phyloP scores from a whole-genome alignment of 169 alveolate genomes.

The Plasmodium blacklocki region DNA sequence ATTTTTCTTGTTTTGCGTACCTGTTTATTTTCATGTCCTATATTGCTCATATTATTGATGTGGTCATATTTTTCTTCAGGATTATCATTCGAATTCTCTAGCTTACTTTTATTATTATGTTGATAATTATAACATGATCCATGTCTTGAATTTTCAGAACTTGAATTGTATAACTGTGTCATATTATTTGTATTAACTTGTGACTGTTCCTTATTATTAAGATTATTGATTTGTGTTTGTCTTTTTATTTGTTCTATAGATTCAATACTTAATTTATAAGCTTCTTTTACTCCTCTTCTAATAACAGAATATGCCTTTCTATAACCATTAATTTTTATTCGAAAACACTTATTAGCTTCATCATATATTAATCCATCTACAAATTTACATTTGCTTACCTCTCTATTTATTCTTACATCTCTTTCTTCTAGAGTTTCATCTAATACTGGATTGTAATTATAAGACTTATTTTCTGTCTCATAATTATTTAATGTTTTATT shows the following conservation, averaged over 20 bases:
- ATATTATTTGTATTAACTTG: slow-evolving; percentile 59
- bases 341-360: slow-evolving; percentile 72
- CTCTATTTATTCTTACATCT: slow-evolving; percentile 72
- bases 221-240: slow-evolving; percentile 14
- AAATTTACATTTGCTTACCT: slow-evolving; percentile 67
- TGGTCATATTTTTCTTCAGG: slow-evolving; percentile 4
- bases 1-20: slow-evolving; percentile 17
- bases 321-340: slow-evolving; percentile 74
- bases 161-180: slow-evolving; percentile 49
- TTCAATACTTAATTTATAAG: slow-evolving; percentile 71
- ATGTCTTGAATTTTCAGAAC: slow-evolving; percentile 53
- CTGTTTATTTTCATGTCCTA: neutral
- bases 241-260: slow-evolving; percentile 53
- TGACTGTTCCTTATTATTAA: slow-evolving; percentile 28
- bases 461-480: slow-evolving; percentile 11
- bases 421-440: slow-evolving; percentile 75
- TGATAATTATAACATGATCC: slow-evolving; percentile 43
- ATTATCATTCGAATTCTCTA: slow-evolving; percentile 35
- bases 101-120: slow-evolving; percentile 18
- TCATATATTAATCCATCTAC: slow-evolving; percentile 74
- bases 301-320: slow-evolving; percentile 75
- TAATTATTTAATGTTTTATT: slow-evolving; percentile 25
- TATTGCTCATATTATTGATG: neutral
- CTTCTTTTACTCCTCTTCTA: slow-evolving; percentile 77
- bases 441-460: slow-evolving; percentile 15